Evolutionary conservation across 495 filamentous ascomycete species (phyloP).

Genomic region (Annulohypoxylon bovei): DNA sequence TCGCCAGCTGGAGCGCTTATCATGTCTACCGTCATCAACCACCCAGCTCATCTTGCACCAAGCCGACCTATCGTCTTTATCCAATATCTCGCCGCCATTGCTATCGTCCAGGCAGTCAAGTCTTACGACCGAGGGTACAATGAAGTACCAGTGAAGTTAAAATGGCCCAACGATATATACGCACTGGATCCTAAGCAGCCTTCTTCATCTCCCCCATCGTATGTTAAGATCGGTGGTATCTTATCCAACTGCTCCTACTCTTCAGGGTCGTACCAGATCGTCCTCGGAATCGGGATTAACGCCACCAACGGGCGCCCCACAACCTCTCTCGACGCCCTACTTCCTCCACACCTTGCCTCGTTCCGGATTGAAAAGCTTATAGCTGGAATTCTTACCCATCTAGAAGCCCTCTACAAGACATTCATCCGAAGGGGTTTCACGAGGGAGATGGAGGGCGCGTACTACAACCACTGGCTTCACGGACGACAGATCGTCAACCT

Average conservation of each 20-base stretch:
- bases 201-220: constrained; percentile 61
- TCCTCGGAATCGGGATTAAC: constrained; percentile 91
- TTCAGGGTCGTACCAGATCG: constrained; percentile 80
- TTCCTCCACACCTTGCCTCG: constrained; percentile 61
- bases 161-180: constrained; percentile 99
- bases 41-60: constrained; percentile 73
- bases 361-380: constrained; percentile 84
- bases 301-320: constrained; percentile 87
- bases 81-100: constrained; percentile 91
- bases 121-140: constrained; percentile 76
- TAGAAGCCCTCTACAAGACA: constrained; percentile 78
- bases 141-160: constrained; percentile 81
- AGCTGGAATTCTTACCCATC: constrained; percentile 80
- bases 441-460: constrained; percentile 73
- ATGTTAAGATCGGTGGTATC: constrained; percentile 94
- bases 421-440: constrained; percentile 82
- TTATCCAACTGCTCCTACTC: constrained; percentile 89
- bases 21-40: constrained; percentile 86
- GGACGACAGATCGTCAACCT: constrained; percentile 88
- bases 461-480: constrained; percentile 92
- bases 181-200: constrained; percentile 75
- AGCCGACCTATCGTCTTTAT: constrained; percentile 90
- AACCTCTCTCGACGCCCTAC: constrained; percentile 81
- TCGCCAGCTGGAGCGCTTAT: constrained; percentile 87
- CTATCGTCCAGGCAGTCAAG: constrained; percentile 87